A percentile compares a stretch with the other conserved stretches of the same genome.
These are phyloP conservation scores for Hawksworthiomyces lignivorus DNA, from an alignment of 2,329 filamentous ascomycete genomes.

Conservation along the genomic window DNA sequence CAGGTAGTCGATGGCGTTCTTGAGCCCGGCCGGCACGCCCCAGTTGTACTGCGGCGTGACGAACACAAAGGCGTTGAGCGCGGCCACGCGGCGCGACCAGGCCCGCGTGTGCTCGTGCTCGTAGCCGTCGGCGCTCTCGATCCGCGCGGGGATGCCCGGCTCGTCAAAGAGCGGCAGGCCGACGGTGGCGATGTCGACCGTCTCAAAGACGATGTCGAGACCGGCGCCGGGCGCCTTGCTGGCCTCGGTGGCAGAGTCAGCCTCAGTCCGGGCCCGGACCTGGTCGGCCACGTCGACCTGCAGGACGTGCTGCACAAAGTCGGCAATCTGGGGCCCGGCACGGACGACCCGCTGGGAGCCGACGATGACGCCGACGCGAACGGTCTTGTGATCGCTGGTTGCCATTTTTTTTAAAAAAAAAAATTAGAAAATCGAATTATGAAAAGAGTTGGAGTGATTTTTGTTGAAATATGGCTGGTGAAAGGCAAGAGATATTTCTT, in stretches of 20 bases:
- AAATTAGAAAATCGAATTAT: no score
- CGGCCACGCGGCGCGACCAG: conserved; percentile 25
- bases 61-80: conserved; percentile 25
- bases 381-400: no score
- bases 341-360: conserved; percentile 20
- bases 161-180: conserved; percentile 31
- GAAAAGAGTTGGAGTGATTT: no score
- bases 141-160: conserved; percentile 22
- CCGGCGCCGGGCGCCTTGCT: background rate
- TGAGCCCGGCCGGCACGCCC: conserved; percentile 37
- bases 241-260: no score
- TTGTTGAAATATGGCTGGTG: no score
- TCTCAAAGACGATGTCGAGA: conserved; percentile 11
- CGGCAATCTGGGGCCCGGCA: conserved; percentile 17
- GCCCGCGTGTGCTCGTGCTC: conserved; percentile 24
- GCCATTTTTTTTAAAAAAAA: no score
- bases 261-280: no score
- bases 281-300: conserved; percentile 10
- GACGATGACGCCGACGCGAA: conserved; percentile 20
- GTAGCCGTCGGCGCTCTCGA: conserved; percentile 23
- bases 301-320: conserved; percentile 16
- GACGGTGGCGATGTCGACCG: conserved; percentile 23
- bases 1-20: conserved; percentile 46
- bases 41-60: conserved; percentile 37
- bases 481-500: no score